Evolutionary conservation across 2,329 filamentous ascomycete species (phyloP).

Genomic region (Phyllosticta citriasiana): DNA sequence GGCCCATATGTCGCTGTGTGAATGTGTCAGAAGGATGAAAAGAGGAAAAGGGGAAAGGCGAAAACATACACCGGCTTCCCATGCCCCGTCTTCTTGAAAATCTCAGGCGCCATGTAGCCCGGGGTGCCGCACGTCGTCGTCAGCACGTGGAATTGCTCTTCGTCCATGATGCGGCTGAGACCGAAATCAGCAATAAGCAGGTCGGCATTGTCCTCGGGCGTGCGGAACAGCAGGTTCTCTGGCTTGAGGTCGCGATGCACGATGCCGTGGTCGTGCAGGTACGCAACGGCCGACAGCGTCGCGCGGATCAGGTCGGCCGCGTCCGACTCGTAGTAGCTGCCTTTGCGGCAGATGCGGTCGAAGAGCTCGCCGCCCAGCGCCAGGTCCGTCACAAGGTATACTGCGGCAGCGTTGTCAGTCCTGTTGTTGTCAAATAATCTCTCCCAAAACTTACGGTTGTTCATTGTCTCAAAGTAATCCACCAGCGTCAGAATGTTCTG

Average conservation of each 20-base stretch:
- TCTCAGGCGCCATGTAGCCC: constrained; percentile 98
- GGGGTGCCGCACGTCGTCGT: constrained; percentile 97
- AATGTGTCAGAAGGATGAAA: background rate
- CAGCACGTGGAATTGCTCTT: constrained; percentile 94
- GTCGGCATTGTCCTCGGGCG: constrained; percentile 95
- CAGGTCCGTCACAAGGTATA: constrained; percentile 95
- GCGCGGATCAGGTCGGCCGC: constrained; percentile 91
- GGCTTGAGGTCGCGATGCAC: constrained; percentile 97
- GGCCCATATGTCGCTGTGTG: constrained; percentile 75
- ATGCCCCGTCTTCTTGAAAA: constrained; percentile 97
- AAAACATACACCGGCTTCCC: constrained; percentile 74
- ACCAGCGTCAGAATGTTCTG: constrained; percentile 96
- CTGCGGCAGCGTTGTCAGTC: constrained; percentile 25
- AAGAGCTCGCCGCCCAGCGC: constrained; percentile 95
- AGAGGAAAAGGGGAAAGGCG: background rate
- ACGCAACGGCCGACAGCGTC: constrained; percentile 93
- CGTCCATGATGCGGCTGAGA: constrained; percentile 93
- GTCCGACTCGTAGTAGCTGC: constrained; percentile 96
- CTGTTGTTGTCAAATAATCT: background rate
- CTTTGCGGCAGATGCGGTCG: constrained; percentile 96
- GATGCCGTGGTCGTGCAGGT: constrained; percentile 96
- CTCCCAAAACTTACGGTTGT: constrained; percentile 57
- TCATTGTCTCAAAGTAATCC: constrained; percentile 99
- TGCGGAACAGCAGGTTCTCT: constrained; percentile 92
- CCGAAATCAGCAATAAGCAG: constrained; percentile 96